Percentiles rank a stretch among this genome's conserved stretches.
These are phyloP conservation scores for Hemileia vastatrix DNA, from an alignment of 1,284 basidiomycete species.

Conservation along the genomic window DNA sequence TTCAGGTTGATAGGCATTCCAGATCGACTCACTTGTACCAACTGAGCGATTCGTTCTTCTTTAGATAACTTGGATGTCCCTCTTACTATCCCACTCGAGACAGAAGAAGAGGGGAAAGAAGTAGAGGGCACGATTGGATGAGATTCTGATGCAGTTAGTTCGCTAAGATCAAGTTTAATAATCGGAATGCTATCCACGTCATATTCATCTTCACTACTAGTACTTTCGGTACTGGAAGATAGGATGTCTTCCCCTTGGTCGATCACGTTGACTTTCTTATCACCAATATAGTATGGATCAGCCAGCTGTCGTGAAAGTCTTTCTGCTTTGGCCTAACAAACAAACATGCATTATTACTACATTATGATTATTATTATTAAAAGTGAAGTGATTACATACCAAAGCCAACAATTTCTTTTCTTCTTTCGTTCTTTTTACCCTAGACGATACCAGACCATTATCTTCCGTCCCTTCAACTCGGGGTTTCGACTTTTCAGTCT, in stretches of 20 bases:
- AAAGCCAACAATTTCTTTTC: conserved; percentile 11
- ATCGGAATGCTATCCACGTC: conserved; percentile 78
- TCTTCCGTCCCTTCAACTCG: not conserved
- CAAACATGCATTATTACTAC: not conserved
- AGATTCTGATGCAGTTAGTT: conserved; percentile 51
- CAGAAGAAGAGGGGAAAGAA: conserved; percentile 4
- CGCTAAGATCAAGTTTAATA: conserved; percentile 57
- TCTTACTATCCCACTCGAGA: not conserved
- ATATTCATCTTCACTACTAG: no score
- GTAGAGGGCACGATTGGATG: conserved; percentile 46
- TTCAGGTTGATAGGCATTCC: conserved; percentile 28
- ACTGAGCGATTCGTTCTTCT: not conserved
- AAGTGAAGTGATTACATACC: not conserved
- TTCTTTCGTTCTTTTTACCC: not conserved
- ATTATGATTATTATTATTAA: not conserved
- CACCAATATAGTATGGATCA: conserved; percentile 78
- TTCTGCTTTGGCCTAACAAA: conserved; percentile 58
- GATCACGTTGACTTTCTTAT: conserved; percentile 43
- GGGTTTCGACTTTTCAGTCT: no score
- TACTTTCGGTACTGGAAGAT: conserved; percentile 23
- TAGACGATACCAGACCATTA: no score
- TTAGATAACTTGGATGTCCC: not conserved
- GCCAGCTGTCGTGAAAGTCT: conserved; percentile 62
- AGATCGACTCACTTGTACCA: not conserved
- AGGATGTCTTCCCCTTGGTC: conserved; percentile 17